Conservation (phyloP, 2,329 filamentous ascomycete species). For the Macroventuria anomochaeta region DNA sequence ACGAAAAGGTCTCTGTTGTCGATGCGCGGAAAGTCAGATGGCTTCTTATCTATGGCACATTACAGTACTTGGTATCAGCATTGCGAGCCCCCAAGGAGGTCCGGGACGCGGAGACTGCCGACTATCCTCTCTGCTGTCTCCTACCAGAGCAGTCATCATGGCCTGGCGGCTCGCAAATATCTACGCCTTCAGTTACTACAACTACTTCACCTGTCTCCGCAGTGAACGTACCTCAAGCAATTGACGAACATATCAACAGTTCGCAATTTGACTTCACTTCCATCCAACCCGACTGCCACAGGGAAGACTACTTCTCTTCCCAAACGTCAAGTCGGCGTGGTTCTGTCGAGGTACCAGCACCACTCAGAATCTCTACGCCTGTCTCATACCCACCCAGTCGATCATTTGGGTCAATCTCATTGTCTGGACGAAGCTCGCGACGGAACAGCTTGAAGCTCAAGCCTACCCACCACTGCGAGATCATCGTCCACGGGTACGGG, state of each 20-base stretch:
- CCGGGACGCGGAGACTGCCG: slow-evolving; percentile 60
- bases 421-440: slow-evolving; percentile 36
- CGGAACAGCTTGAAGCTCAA: slow-evolving; percentile 39
- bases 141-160: slow-evolving; percentile 52
- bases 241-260: slow-evolving; percentile 23
- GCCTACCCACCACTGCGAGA: slow-evolving; percentile 41
- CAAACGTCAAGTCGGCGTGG: slow-evolving; percentile 33
- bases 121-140: slow-evolving; percentile 65
- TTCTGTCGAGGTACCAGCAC: slow-evolving; percentile 40
- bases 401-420: slow-evolving; percentile 39
- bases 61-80: slow-evolving; percentile 74
- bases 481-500: slow-evolving; percentile 49
- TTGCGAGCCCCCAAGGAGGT: slow-evolving; percentile 68
- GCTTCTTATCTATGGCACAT: slow-evolving; percentile 75
- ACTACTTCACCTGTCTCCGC: neutral
- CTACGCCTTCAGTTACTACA: slow-evolving; percentile 20
- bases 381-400: slow-evolving; percentile 41
- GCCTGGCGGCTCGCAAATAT: slow-evolving; percentile 28
- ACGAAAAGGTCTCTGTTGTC: slow-evolving; percentile 65
- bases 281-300: slow-evolving; percentile 57
- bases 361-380: slow-evolving; percentile 36
- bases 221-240: slow-evolving; percentile 21
- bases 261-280: slow-evolving; percentile 14
- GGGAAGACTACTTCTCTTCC: slow-evolving; percentile 48
- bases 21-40: slow-evolving; percentile 80